Conservation (phyloP, 768 basidiomycete genomes). For the Lentinula sp. region DNA sequence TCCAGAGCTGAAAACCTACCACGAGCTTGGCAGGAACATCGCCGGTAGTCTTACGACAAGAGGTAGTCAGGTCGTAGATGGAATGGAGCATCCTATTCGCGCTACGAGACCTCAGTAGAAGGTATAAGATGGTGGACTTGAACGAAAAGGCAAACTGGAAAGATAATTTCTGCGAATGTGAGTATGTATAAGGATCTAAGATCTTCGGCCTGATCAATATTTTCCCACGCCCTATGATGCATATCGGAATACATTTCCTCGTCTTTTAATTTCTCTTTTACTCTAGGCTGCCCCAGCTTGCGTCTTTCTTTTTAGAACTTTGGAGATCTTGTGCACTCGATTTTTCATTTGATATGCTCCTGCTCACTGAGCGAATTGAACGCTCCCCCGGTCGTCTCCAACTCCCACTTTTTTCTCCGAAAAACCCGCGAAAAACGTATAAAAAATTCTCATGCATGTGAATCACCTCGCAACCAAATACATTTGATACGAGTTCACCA, state of each 20-base stretch:
- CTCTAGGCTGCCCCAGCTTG: background rate
- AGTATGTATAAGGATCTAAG: background rate
- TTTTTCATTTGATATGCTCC: background rate
- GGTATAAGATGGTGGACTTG: background rate
- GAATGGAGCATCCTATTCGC: slow-evolving; percentile 51
- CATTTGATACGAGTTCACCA: background rate
- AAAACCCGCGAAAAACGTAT: background rate
- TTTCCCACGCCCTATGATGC: background rate
- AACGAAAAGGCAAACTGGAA: background rate
- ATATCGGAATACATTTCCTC: background rate
- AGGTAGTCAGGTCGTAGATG: slow-evolving; percentile 86
- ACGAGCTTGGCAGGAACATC: slow-evolving; percentile 87
- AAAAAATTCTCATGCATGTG: background rate
- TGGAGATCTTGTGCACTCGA: background rate
- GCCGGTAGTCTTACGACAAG: slow-evolving; percentile 75
- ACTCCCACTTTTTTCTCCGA: background rate
- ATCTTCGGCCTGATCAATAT: background rate
- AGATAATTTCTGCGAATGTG: background rate
- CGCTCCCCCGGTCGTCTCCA: background rate
- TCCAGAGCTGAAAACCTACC: slow-evolving; percentile 38
- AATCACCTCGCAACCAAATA: background rate
- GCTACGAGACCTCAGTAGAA: slow-evolving; percentile 3
- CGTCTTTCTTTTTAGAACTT: background rate
- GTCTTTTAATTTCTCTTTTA: background rate
- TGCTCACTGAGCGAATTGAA: background rate